Conservation (phyloP, 2,329 filamentous ascomycete species). For the Penicillium sp. region DNA sequence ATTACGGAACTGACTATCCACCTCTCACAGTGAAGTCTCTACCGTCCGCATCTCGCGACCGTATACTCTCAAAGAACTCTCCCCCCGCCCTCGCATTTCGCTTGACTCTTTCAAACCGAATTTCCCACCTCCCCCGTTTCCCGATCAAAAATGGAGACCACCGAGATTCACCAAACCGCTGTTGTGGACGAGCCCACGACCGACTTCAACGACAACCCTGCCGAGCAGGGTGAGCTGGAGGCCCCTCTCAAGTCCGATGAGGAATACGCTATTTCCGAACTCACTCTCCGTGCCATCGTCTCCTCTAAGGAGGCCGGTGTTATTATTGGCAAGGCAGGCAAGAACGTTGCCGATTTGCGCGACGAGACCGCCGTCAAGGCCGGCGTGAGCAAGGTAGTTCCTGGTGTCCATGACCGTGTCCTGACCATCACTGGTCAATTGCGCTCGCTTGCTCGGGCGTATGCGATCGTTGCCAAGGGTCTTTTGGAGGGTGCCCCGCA, state of each 20-base stretch:
- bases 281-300: conserved; percentile 94
- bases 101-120: conserved; percentile 12
- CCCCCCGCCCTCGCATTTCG: conserved; percentile 13
- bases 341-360: conserved; percentile 94
- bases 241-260: conserved; percentile 87
- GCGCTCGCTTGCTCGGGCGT: conserved; percentile 84
- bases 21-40: conserved; percentile 9
- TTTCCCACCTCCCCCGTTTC: conserved; percentile 13
- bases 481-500: conserved; percentile 89
- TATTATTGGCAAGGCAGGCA: conserved; percentile 97
- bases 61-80: conserved; percentile 2
- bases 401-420: conserved; percentile 94
- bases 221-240: conserved; percentile 66
- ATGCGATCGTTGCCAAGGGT: conserved; percentile 86
- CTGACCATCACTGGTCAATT: conserved; percentile 90
- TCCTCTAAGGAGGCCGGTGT: conserved; percentile 98
- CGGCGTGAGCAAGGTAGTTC: conserved; percentile 97
- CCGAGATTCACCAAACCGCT: conserved; percentile 55
- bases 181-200: conserved; percentile 59
- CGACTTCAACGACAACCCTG: conserved; percentile 64
- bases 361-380: conserved; percentile 98
- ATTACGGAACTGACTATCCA: conserved; percentile 7
- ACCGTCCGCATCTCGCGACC: conserved; percentile 7
- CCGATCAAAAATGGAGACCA: conserved; percentile 54
- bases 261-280: conserved; percentile 86